Base-by-base conservation (phyloP, 768 basidiomycete species). In the Albatrellus ellisii region DNA sequence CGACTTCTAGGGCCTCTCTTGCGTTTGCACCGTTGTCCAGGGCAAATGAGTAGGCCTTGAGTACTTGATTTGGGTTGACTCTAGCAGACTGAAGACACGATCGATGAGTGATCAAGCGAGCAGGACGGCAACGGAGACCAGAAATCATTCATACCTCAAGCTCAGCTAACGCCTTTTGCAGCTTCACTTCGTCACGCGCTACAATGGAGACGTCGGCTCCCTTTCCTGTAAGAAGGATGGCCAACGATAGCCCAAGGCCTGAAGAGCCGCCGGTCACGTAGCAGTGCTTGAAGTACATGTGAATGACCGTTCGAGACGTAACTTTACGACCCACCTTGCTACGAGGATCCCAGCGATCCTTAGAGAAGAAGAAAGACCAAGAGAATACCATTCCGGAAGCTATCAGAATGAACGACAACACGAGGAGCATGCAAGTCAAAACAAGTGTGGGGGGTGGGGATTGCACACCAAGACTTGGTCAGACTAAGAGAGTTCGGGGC, bases 121-220 rank as follows among this genome's bases (percentile, higher is more conserved):
- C 18, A 21, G 35, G 25, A 6, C 11, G n/a, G 26, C 8, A n/a
- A 25, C 6, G 17, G 18, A 33, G n/a, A 20, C 5, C 26, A 20
- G 14, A 36, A 18, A 22, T 29, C 47, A 26, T 12, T 46, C 72
- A 26, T 41, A 83, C 88, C 69, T 90, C 77, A 21, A 92, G 57
- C 33, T 69, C 61, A 25, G 58, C 61, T 18, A 84, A 52, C 0
- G 87, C 83, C 12, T 59, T 62, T 41, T 75, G 68, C 9, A 91
- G 61, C 45, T 72, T 76, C 34, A 63, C 64, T 52, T 80, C 67
- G 39, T 80, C 76, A 10, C 88, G 69, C 6, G 88, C 89, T 8
- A 92, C 80, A 45, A 92, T 87, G 6, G 84, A 86, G 3, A 92
- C 79, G 47, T 87, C 69, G 0, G 89, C 87, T 0, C 91, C 90